Evolutionary conservation across 768 basidiomycete genomes (phyloP).

Genomic region (Rhodotorula toruloides): DNA sequence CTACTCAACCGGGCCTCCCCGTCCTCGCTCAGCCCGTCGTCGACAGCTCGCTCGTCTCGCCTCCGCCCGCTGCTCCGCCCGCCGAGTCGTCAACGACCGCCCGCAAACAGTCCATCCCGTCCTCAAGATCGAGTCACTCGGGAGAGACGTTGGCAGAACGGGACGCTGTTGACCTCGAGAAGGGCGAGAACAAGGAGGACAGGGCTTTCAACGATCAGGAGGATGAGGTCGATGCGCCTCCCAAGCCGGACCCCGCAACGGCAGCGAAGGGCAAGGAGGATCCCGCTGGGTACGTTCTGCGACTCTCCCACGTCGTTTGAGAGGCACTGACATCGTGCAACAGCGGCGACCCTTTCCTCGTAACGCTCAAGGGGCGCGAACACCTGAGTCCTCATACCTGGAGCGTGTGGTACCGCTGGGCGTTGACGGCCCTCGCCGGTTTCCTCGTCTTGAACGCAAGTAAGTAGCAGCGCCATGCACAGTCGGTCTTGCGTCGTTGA

Average conservation of each 20-base stretch:
- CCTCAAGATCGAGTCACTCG: neutral
- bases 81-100: too few species aligned
- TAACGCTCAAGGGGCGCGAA: slow-evolving; percentile 37
- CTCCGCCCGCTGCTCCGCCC: too few species aligned
- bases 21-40: neutral
- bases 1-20: neutral
- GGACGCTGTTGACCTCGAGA: slow-evolving; percentile 9
- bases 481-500: neutral
- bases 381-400: slow-evolving; percentile 41
- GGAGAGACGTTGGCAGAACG: neutral
- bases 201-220: neutral
- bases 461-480: neutral
- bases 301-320: too few species aligned
- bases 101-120: neutral
- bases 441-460: slow-evolving; percentile 43
- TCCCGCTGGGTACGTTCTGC: too few species aligned
- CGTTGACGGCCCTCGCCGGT: slow-evolving; percentile 39
- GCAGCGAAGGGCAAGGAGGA: slow-evolving; percentile 5
- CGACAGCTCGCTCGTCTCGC: too few species aligned
- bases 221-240: neutral
- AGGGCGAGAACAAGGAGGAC: slow-evolving; percentile 3
- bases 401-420: slow-evolving; percentile 40
- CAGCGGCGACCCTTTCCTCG: slow-evolving; percentile 39
- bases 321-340: too few species aligned
- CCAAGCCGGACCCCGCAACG: too few species aligned